Conservation (phyloP, 2,329 filamentous ascomycete species). For the Aspergillus sojae region DNA sequence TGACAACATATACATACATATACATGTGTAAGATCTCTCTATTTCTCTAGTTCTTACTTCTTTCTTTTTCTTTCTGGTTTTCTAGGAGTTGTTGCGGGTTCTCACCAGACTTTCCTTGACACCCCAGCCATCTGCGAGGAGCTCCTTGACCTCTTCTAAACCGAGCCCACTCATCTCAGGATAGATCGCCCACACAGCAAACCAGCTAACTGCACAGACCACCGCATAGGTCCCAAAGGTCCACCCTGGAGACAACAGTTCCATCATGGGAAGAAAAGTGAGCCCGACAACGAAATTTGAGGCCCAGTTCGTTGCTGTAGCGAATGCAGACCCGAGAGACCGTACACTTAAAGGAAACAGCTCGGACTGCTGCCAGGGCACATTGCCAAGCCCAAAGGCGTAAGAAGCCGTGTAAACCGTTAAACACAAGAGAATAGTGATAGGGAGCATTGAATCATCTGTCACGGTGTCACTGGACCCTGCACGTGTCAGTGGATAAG, state of each 20-base stretch:
- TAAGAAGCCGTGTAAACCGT: constrained; percentile 84
- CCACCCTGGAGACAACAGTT: constrained; percentile 68
- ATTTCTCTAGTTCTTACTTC: background rate
- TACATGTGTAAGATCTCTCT: background rate
- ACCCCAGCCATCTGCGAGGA: constrained; percentile 75
- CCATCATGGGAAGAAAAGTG: constrained; percentile 87
- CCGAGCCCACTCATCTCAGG: constrained; percentile 83
- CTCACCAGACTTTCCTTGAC: constrained; percentile 53
- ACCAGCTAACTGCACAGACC: constrained; percentile 69
- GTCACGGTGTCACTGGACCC: constrained; percentile 23
- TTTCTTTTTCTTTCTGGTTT: background rate
- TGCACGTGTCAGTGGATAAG: constrained; percentile 21
- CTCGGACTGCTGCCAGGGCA: constrained; percentile 96
- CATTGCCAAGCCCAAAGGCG: constrained; percentile 84
- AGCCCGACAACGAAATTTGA: constrained; percentile 84
- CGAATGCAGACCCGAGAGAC: constrained; percentile 62
- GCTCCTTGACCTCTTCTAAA: constrained; percentile 74
- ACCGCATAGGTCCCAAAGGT: constrained; percentile 81
- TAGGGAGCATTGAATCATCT: constrained; percentile 33
- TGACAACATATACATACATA: background rate
- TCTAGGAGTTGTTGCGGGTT: constrained; percentile 6
- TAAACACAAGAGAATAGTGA: constrained; percentile 72
- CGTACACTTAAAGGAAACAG: constrained; percentile 73
- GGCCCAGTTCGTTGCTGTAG: constrained; percentile 81
- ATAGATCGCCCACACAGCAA: constrained; percentile 72